Conservation (phyloP, 257 asterid species). For the Linderniella brevidens region DNA sequence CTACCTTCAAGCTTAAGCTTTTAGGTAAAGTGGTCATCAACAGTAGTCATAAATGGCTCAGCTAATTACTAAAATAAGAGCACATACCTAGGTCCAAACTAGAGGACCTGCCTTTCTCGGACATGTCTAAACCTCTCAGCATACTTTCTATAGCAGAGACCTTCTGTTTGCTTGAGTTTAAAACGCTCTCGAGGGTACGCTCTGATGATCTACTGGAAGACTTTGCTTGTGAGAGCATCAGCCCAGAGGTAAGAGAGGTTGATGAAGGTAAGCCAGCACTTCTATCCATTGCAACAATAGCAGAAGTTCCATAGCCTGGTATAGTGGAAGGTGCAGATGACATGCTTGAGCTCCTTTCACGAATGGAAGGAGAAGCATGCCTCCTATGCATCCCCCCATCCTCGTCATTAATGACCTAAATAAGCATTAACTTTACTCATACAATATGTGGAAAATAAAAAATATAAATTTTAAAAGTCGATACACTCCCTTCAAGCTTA, state of each 20-base stretch:
- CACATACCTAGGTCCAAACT: slow-evolving; percentile 96
- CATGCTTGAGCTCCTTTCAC: slow-evolving; percentile 63
- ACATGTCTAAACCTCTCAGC: slow-evolving; percentile 77
- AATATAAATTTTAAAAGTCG: too few relatives aligned
- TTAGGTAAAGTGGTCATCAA: too few relatives aligned
- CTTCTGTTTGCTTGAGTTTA: slow-evolving; percentile 91
- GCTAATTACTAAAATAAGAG: slow-evolving; percentile 4
- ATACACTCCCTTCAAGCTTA: too few relatives aligned
- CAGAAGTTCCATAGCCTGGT: slow-evolving; percentile 96
- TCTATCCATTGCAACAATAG: slow-evolving; percentile 95
- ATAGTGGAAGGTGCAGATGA: slow-evolving; percentile 50
- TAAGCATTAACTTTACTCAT: slow-evolving; percentile 14
- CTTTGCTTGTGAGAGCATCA: slow-evolving; percentile 59
- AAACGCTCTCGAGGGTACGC: slow-evolving; percentile 92
- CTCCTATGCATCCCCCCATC: slow-evolving; percentile 96
- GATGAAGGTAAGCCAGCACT: slow-evolving; percentile 59
- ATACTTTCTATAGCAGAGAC: slow-evolving; percentile 97
- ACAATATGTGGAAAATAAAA: slow-evolving; percentile 10
- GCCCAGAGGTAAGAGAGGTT: slow-evolving; percentile 55
- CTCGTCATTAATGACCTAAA: slow-evolving; percentile 79
- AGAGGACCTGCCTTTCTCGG: slow-evolving; percentile 75
- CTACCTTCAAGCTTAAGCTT: too few relatives aligned
- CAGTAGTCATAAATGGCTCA: too few relatives aligned
- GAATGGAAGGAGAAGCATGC: slow-evolving; percentile 91
- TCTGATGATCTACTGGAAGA: slow-evolving; percentile 50